A percentile compares a stretch with the other conserved stretches of the same genome.
Evolutionary conservation across 2,329 filamentous ascomycete species (phyloP).

Genomic region (Stromatinia cepivora): DNA sequence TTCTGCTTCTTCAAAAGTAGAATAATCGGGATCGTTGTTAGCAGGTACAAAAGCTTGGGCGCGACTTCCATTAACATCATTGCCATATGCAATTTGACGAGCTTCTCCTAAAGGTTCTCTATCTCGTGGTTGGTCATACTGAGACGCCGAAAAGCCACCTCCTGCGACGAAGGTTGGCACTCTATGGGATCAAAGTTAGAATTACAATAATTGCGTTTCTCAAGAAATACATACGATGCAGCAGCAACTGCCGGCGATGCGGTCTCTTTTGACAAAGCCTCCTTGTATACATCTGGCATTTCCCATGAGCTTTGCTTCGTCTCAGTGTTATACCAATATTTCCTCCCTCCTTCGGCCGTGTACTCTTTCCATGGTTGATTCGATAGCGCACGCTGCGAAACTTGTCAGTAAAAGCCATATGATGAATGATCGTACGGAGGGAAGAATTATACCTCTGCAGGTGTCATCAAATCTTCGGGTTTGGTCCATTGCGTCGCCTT

Average conservation of each 20-base stretch:
- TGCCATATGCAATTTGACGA: slow-evolving; percentile 59
- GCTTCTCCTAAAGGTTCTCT: slow-evolving; percentile 51
- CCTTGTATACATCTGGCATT: slow-evolving; percentile 81
- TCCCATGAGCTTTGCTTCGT: slow-evolving; percentile 93
- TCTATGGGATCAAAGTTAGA: slow-evolving; percentile 27
- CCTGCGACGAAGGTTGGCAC: slow-evolving; percentile 47
- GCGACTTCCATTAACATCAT: slow-evolving; percentile 50
- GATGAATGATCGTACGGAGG: slow-evolving; percentile 29
- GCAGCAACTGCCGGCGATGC: slow-evolving; percentile 44
- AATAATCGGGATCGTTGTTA: slow-evolving; percentile 74
- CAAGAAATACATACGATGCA: slow-evolving; percentile 46
- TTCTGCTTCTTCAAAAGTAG: slow-evolving; percentile 82
- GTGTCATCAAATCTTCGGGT: slow-evolving; percentile 83
- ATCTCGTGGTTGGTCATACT: slow-evolving; percentile 42
- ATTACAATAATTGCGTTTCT: neutral
- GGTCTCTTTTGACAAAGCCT: slow-evolving; percentile 63
- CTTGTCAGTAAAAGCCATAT: slow-evolving; percentile 23
- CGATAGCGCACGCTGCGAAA: slow-evolving; percentile 68
- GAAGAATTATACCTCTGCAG: slow-evolving; percentile 64
- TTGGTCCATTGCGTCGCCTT: slow-evolving; percentile 94
- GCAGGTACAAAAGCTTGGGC: slow-evolving; percentile 62
- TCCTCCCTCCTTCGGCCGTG: slow-evolving; percentile 78
- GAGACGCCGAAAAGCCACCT: slow-evolving; percentile 42
- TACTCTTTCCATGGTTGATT: slow-evolving; percentile 93
- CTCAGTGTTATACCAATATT: slow-evolving; percentile 95